A percentile compares a stretch with the other conserved stretches of the same genome.
Conservation (phyloP, 2,329 filamentous ascomycete genomes). For the Polychaeton citri region DNA sequence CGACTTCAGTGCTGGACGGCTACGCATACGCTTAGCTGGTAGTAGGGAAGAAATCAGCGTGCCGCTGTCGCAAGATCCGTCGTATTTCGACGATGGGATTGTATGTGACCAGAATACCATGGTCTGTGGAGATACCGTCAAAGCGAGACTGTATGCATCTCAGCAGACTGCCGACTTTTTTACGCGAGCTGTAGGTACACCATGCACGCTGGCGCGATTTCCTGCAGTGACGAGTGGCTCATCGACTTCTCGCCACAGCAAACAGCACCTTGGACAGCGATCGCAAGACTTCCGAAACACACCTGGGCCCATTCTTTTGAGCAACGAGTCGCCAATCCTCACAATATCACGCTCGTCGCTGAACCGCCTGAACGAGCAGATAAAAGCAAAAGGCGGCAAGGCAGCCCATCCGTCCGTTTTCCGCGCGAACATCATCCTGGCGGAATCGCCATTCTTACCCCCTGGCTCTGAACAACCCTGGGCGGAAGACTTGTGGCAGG, state of each 20-base stretch:
- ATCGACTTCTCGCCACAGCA: slow-evolving; percentile 52
- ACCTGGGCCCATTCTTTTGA: slow-evolving; percentile 55
- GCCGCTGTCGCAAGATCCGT: slow-evolving; percentile 56
- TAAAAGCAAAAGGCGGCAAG: slow-evolving; percentile 49
- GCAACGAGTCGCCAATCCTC: slow-evolving; percentile 90
- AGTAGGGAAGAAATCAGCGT: slow-evolving; percentile 24
- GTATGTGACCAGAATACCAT: slow-evolving; percentile 25
- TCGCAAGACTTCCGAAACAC: slow-evolving; percentile 5
- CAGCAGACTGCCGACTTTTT: slow-evolving; percentile 62
- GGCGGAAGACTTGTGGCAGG: slow-evolving; percentile 66
- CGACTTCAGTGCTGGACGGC: slow-evolving; percentile 52
- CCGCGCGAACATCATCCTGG: slow-evolving; percentile 75
- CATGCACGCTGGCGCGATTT: slow-evolving; percentile 75
- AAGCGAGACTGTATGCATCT: slow-evolving; percentile 57
- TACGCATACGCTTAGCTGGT: slow-evolving; percentile 42
- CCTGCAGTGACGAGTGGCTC: slow-evolving; percentile 46
- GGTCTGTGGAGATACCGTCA: slow-evolving; percentile 72
- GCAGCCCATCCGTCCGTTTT: slow-evolving; percentile 63
- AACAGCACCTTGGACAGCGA: slow-evolving; percentile 43
- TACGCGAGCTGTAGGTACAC: slow-evolving; percentile 57
- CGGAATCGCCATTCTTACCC: slow-evolving; percentile 30
- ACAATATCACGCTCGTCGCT: slow-evolving; percentile 71
- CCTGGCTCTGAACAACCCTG: slow-evolving; percentile 48
- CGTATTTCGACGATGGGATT: slow-evolving; percentile 31
- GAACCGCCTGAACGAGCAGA: slow-evolving; percentile 60